These are phyloP conservation scores for Spatholobus suberectus DNA, from an alignment of 306 rosid species.

Conservation along the genomic window DNA sequence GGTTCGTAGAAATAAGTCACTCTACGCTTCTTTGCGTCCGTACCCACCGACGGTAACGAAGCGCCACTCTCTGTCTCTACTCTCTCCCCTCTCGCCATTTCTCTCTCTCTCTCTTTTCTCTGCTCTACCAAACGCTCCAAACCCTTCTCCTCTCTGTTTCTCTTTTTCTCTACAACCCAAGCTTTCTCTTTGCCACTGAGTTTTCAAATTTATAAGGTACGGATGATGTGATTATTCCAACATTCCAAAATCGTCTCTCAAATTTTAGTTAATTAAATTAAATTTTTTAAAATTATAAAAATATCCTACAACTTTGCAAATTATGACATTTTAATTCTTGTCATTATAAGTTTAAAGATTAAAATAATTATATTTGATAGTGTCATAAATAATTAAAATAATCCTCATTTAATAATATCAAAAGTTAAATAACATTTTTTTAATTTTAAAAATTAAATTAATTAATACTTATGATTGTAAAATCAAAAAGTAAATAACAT, in stretches of 20 bases:
- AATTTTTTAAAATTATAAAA: too few relatives aligned
- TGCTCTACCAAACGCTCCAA: not conserved
- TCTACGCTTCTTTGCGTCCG: slow-evolving; percentile 62
- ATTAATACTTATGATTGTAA: too few relatives aligned
- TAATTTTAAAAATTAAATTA: too few relatives aligned
- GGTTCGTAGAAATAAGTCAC: slow-evolving; percentile 86
- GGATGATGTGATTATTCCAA: not conserved
- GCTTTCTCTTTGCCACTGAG: not conserved
- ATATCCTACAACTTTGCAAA: too few relatives aligned
- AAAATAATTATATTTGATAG: too few relatives aligned
- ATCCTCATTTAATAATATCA: not conserved
- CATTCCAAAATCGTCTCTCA: not conserved
- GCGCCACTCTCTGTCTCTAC: slow-evolving; percentile 49
- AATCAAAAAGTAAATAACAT: not conserved
- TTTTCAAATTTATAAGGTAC: not conserved
- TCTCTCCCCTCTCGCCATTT: slow-evolving; percentile 41
- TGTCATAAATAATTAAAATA: too few relatives aligned
- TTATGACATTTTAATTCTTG: too few relatives aligned
- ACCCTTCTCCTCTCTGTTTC: not conserved
- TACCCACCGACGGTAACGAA: slow-evolving; percentile 64
- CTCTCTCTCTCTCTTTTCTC: not conserved
- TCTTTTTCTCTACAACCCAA: not conserved
- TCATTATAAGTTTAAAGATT: too few relatives aligned
- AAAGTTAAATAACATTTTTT: too few relatives aligned
- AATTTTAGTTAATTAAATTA: too few relatives aligned